Conservation (phyloP, 140 eudicot species). For the Artemisia princeps region DNA sequence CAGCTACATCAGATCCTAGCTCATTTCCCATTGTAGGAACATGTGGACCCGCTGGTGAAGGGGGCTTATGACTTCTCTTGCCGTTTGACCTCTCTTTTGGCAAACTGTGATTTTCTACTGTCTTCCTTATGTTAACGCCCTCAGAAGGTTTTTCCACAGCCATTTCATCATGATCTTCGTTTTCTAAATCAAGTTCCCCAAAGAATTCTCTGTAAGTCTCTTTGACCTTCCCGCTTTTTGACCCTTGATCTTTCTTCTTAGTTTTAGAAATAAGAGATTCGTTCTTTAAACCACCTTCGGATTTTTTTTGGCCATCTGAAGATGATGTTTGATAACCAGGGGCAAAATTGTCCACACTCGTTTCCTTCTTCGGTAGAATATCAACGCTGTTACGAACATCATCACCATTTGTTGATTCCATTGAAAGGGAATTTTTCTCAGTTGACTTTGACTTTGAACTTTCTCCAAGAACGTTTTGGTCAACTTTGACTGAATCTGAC, state of each 20-base stretch:
- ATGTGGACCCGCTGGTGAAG: conserved; percentile 7
- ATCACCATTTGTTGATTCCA: conserved; percentile 30
- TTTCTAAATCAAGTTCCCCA: conserved; percentile 69
- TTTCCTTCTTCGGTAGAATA: conserved; percentile 34
- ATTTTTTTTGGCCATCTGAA: conserved; percentile 41
- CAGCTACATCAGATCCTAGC: conserved; percentile 37
- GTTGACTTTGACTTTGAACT: conserved; percentile 38
- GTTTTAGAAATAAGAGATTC: conserved; percentile 30
- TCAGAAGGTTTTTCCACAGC: conserved; percentile 40
- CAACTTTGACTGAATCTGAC: conserved; percentile 37
- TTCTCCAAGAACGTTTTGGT: conserved; percentile 30
- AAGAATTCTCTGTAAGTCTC: conserved; percentile 68
- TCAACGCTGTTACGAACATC: conserved; percentile 21
- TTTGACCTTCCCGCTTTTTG: conserved; percentile 34
- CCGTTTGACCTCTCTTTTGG: conserved; percentile 31
- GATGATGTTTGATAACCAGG: conserved; percentile 36
- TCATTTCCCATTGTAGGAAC: conserved; percentile 30
- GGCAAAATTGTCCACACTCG: conserved; percentile 25
- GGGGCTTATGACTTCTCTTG: conserved; percentile 34
- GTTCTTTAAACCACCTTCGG: conserved; percentile 29
- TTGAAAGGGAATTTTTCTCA: conserved; percentile 32
- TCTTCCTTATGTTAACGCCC: conserved; percentile 30
- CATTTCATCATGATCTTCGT: conserved; percentile 36
- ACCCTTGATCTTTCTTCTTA: conserved; percentile 18
- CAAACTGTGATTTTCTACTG: conserved; percentile 19